Conservation (phyloP, 1,284 basidiomycete genomes). For the Apiotrichum laibachii region DNA sequence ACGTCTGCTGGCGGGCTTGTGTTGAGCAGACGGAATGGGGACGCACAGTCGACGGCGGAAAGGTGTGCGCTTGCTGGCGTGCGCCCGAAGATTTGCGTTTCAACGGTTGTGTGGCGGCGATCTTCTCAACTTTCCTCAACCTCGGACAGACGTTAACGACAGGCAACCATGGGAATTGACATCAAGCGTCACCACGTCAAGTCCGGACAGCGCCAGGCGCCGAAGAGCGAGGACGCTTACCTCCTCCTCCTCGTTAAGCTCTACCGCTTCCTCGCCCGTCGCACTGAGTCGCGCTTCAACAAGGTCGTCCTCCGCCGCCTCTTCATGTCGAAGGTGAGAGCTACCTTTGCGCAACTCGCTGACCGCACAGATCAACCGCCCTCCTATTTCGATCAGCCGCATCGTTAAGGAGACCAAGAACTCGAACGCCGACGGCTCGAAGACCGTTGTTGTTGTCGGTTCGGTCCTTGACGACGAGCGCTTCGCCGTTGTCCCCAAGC, state of each 20-base stretch:
- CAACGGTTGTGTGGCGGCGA: too few relatives aligned
- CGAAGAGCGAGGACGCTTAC: constrained; percentile 99
- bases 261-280: constrained; percentile 97
- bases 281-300: constrained; percentile 96
- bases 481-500: constrained; percentile 79
- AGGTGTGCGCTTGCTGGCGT: too few relatives aligned
- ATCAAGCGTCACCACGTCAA: constrained; percentile 97
- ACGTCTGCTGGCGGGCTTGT: background rate
- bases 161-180: constrained; percentile 79
- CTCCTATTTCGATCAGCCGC: constrained; percentile 89
- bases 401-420: constrained; percentile 76
- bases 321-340: constrained; percentile 76
- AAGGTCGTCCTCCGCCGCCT: constrained; percentile 95
- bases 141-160: too few relatives aligned
- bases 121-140: too few relatives aligned
- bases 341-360: too few relatives aligned
- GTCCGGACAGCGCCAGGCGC: constrained; percentile 91
- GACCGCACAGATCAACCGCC: constrained; percentile 82
- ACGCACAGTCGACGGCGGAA: too few relatives aligned
- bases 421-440: constrained; percentile 64
- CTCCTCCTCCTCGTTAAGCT: constrained; percentile 98
- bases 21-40: too few relatives aligned
- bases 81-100: too few relatives aligned
- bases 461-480: constrained; percentile 97
- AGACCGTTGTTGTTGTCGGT: constrained; percentile 86